These are phyloP conservation scores for Candida krabiensis DNA, from an alignment of 805 yeast genomes.

Conservation along the genomic window DNA sequence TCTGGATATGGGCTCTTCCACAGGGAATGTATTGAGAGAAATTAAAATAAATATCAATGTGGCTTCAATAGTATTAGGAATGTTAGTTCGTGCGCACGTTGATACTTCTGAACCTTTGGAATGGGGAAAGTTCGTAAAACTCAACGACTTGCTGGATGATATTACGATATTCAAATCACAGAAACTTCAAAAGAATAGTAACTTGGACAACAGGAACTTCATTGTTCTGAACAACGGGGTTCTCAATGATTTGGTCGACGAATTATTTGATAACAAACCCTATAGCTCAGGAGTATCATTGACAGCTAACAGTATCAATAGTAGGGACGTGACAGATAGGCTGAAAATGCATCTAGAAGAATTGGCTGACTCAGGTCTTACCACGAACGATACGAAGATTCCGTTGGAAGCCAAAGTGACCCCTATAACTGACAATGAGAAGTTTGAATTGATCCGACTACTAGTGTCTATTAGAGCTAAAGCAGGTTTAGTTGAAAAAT, in stretches of 20 bases:
- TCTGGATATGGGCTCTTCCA: not conserved
- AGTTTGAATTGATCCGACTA: constrained; percentile 12
- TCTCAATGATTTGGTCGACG: constrained; percentile 8
- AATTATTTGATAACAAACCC: constrained; percentile 11
- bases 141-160: constrained; percentile 7
- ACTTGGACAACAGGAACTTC: not conserved
- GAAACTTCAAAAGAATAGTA: not conserved
- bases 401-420: not conserved
- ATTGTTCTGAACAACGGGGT: constrained; percentile 4
- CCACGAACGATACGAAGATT: not conserved
- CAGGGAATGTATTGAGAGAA: not conserved
- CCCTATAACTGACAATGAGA: constrained; percentile 8
- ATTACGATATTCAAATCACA: constrained; percentile 5
- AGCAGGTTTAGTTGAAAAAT: constrained; percentile 15
- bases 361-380: constrained; percentile 6
- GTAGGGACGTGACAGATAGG: constrained; percentile 5
- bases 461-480: constrained; percentile 20
- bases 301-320: constrained; percentile 1
- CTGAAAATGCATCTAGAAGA: constrained; percentile 9
- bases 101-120: not conserved
- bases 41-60: not conserved
- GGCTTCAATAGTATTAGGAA: constrained; percentile 2
- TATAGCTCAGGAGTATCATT: not conserved
- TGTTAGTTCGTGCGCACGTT: constrained; percentile 4
- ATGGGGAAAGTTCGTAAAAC: constrained; percentile 5